Conservation (phyloP, 2,329 filamentous ascomycete genomes). For the Ambrosiella beaveri region DNA sequence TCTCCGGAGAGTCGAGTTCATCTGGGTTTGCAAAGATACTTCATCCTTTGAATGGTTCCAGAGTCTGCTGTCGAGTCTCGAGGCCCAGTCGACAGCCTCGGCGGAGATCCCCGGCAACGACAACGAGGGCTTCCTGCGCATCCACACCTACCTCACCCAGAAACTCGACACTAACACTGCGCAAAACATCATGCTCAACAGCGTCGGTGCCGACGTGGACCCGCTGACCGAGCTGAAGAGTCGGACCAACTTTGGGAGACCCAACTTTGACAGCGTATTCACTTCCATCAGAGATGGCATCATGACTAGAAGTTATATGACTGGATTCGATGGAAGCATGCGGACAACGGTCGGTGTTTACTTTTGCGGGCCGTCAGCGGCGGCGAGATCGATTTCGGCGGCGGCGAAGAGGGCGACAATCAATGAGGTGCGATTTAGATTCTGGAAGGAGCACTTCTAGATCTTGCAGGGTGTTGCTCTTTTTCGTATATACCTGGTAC, state of each 20-base stretch:
- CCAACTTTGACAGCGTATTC: conserved; percentile 62
- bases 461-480: not conserved
- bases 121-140: conserved; percentile 62
- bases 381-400: conserved; percentile 65
- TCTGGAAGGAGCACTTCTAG: conserved; percentile 94
- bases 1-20: conserved; percentile 75
- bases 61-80: conserved; percentile 62
- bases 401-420: conserved; percentile 62
- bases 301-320: conserved; percentile 57
- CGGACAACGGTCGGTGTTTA: conserved; percentile 37
- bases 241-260: conserved; percentile 76
- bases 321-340: conserved; percentile 49
- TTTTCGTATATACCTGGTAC: too few relatives aligned
- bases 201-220: conserved; percentile 63
- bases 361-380: conserved; percentile 14
- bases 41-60: conserved; percentile 90
- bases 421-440: conserved; percentile 76
- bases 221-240: conserved; percentile 67
- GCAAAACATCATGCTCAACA: conserved; percentile 80
- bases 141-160: conserved; percentile 82
- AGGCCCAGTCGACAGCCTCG: conserved; percentile 52
- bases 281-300: conserved; percentile 64
- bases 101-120: conserved; percentile 38
- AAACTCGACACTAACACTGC: conserved; percentile 66
- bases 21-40: conserved; percentile 84